phyloP scores from a whole-genome alignment of 73 alveolate species.

The Paramecium octaurelia region DNA sequence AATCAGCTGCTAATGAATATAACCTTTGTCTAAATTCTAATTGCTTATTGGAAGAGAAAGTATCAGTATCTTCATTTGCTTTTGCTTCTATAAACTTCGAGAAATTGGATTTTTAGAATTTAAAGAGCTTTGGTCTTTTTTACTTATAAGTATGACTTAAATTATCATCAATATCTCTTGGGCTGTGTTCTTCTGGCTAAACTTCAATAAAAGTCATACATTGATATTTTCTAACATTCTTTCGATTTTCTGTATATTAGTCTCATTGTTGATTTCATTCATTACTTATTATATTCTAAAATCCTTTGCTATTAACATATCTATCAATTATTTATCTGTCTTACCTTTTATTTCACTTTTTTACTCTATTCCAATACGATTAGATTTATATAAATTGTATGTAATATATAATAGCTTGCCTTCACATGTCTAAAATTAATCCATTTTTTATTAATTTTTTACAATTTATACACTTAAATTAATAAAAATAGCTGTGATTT shows the following conservation, averaged over 20 bases:
- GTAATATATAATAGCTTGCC: background rate
- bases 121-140: background rate
- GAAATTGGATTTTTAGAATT: background rate
- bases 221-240: background rate
- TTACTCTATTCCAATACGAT: background rate
- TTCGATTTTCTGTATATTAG: background rate
- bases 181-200: slow-evolving; percentile 2
- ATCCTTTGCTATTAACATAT: slow-evolving; percentile 34
- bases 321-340: background rate
- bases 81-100: background rate
- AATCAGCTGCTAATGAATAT: background rate
- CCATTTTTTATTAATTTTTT: background rate
- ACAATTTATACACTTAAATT: background rate
- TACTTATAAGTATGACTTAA: background rate
- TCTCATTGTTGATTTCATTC: background rate
- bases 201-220: background rate
- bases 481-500: background rate
- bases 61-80: background rate
- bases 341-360: background rate
- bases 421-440: slow-evolving; percentile 1
- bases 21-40: background rate
- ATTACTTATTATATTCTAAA: background rate
- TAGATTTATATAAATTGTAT: slow-evolving; percentile 10
- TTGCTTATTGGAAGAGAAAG: background rate
- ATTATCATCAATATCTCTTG: background rate